Conservation (phyloP, 2,329 filamentous ascomycete genomes). For the Rachicladosporium sp. region DNA sequence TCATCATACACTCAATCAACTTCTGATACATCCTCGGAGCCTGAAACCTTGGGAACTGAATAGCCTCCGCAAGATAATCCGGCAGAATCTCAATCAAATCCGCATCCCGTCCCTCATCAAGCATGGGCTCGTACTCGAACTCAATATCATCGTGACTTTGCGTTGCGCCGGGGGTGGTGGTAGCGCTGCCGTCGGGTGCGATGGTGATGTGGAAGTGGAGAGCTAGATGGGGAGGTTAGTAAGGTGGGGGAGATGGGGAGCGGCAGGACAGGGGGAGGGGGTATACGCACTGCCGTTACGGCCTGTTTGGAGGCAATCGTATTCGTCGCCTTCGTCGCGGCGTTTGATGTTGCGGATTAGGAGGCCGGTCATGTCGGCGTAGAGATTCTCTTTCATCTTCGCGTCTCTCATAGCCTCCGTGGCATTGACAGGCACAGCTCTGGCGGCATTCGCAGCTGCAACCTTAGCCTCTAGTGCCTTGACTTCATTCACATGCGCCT, state of each 20-base stretch:
- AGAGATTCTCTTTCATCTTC: conserved; percentile 80
- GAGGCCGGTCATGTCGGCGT: conserved; percentile 78
- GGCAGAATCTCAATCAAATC: conserved; percentile 74
- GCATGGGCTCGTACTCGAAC: conserved; percentile 74
- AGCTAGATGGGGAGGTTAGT: conserved; percentile 38
- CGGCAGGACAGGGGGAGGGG: background rate
- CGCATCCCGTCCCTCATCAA: conserved; percentile 64
- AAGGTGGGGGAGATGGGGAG: no score
- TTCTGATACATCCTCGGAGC: conserved; percentile 80
- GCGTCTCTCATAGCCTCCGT: conserved; percentile 55
- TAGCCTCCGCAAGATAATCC: conserved; percentile 79
- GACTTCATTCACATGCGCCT: conserved; percentile 46
- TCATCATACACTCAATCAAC: conserved; percentile 68
- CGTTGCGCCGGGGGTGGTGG: conserved; percentile 18
- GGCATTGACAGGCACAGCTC: conserved; percentile 38
- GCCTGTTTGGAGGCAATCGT: conserved; percentile 93
- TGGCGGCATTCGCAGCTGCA: conserved; percentile 23
- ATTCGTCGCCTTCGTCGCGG: conserved; percentile 62
- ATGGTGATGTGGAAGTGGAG: conserved; percentile 85
- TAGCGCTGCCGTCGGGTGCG: conserved; percentile 38
- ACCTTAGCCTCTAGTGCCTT: conserved; percentile 29
- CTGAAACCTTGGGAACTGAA: conserved; percentile 72
- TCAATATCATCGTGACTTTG: conserved; percentile 62
- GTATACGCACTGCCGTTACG: conserved; percentile 75
- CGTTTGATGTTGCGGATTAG: conserved; percentile 69